Percentiles rank a stretch among this genome's conserved stretches.
These are phyloP conservation scores for Anacardium occidentale DNA, from an alignment of 345 rosid species.

Conservation along the genomic window DNA sequence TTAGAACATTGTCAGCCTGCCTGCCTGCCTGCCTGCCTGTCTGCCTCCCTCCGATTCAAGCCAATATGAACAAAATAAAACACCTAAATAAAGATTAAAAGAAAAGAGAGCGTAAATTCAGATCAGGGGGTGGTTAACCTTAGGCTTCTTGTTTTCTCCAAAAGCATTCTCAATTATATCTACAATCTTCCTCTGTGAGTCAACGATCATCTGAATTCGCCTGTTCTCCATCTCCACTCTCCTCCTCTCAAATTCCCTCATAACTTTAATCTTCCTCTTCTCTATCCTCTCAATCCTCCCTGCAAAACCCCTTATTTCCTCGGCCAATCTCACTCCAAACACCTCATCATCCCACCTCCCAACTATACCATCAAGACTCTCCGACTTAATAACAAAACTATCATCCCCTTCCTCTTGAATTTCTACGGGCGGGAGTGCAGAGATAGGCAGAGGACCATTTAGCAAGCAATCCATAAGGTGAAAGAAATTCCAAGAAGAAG, in stretches of 20 bases:
- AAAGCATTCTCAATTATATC: constrained; percentile 43
- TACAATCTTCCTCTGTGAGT: constrained; percentile 54
- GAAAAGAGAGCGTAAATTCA: not conserved
- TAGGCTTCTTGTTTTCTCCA: not conserved
- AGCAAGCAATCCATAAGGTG: constrained; percentile 71
- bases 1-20: no score
- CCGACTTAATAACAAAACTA: constrained; percentile 39
- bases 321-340: constrained; percentile 42
- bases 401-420: constrained; percentile 40
- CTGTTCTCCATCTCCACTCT: constrained; percentile 72
- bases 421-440: constrained; percentile 45
- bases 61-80: no score
- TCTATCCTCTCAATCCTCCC: constrained; percentile 58
- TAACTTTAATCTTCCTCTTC: constrained; percentile 69
- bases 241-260: constrained; percentile 50
- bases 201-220: constrained; percentile 52
- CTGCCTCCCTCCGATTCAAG: no score
- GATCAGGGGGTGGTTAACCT: not conserved
- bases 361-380: constrained; percentile 62
- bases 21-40: no score
- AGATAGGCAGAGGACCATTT: constrained; percentile 57
- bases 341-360: constrained; percentile 41
- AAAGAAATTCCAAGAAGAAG: constrained; percentile 57
- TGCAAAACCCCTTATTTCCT: constrained; percentile 54
- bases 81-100: no score